Evolutionary conservation across 2,329 filamentous ascomycete species (phyloP).

Genomic region (Sporothrix variecibatus): DNA sequence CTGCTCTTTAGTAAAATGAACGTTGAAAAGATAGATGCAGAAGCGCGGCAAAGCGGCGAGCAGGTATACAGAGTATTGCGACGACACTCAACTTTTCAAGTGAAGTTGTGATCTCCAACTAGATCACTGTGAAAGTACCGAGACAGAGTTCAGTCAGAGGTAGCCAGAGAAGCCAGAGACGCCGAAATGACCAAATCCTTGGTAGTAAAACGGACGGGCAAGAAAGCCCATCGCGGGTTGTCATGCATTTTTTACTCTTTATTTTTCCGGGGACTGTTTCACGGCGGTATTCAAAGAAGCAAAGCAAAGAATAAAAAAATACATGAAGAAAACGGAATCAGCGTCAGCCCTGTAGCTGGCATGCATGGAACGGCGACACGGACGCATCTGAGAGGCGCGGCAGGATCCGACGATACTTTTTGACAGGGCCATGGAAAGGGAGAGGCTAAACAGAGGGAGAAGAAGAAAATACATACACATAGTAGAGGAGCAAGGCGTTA

Average conservation of each 20-base stretch:
- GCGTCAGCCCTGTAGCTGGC: neutral
- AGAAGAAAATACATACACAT: neutral
- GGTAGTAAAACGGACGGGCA: neutral
- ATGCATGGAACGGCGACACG: slow-evolving; percentile 12
- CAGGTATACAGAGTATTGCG: neutral
- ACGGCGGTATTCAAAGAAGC: neutral
- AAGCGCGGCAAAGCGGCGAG: neutral
- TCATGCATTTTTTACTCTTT: neutral
- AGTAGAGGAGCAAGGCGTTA: neutral
- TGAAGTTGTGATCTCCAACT: neutral
- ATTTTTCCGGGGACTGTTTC: neutral
- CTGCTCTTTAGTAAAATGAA: neutral
- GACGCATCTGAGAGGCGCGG: neutral
- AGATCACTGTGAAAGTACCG: neutral
- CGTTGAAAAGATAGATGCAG: neutral
- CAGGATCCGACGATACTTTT: neutral
- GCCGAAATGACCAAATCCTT: neutral
- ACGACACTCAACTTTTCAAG: neutral
- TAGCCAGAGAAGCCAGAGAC: neutral
- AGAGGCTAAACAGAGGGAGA: neutral
- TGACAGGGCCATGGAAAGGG: neutral
- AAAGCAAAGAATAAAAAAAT: neutral
- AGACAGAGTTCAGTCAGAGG: neutral
- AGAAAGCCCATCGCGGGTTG: neutral
- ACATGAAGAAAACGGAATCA: neutral